phyloP scores from a whole-genome alignment of 176 grass and related monocot species.

The Tillandsia fasciculata region DNA sequence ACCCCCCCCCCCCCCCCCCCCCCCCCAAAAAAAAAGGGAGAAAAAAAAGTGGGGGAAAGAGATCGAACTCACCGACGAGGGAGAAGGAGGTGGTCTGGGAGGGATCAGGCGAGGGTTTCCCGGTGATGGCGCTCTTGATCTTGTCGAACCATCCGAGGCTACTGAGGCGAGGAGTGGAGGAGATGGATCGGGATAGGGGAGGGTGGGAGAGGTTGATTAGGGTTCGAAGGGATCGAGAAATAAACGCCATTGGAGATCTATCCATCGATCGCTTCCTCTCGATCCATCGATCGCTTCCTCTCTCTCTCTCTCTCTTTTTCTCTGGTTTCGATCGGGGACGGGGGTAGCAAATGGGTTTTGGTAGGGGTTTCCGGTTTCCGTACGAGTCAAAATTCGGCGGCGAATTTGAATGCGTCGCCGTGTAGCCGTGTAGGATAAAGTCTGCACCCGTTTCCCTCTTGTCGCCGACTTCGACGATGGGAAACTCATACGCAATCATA shows the following conservation, averaged over 20 bases:
- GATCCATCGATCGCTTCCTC: background rate
- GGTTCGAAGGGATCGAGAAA: conserved; percentile 21
- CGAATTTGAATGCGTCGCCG: no score
- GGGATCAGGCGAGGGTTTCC: conserved; percentile 26
- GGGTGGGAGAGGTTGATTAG: conserved; percentile 17
- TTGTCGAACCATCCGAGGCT: conserved; percentile 86
- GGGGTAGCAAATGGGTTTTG: background rate
- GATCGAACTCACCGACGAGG: conserved; percentile 38
- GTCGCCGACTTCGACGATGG: no score
- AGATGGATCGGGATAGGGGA: conserved; percentile 41
- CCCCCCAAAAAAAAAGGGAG: background rate
- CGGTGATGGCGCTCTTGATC: conserved; percentile 83
- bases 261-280: background rate
- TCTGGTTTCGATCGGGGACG: background rate
- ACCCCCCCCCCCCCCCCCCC: no score
- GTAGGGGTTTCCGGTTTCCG: background rate
- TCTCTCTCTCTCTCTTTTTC: background rate
- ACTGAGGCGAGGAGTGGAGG: conserved; percentile 51
- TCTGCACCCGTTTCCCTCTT: no score
- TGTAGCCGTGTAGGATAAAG: no score
- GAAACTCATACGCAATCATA: no score
- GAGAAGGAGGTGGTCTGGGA: conserved; percentile 37
- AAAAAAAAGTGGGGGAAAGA: background rate
- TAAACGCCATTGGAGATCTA: conserved; percentile 7
- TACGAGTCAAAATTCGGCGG: no score